Percentiles rank a stretch among this genome's conserved stretches.
These are phyloP conservation scores for Debaryomyces robertsiae DNA, from an alignment of 1,139 yeast genomes.

Conservation along the genomic window DNA sequence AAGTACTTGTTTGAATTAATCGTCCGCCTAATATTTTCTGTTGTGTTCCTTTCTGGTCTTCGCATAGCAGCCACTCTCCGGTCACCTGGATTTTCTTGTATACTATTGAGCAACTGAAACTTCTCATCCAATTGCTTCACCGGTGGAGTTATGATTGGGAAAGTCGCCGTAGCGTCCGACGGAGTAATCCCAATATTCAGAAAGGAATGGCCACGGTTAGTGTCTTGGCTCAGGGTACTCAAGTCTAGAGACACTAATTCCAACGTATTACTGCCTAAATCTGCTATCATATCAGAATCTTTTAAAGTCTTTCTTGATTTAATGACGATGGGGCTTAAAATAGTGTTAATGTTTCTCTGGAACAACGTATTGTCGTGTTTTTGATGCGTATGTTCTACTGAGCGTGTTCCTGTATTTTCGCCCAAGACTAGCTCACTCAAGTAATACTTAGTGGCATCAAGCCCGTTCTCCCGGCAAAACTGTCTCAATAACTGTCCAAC, in stretches of 20 bases:
- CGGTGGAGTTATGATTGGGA: slow-evolving; percentile 32
- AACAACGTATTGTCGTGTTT: slow-evolving; percentile 12
- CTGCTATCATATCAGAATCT: slow-evolving; percentile 26
- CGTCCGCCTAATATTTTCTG: slow-evolving; percentile 10
- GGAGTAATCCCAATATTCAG: slow-evolving; percentile 32
- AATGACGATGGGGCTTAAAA: slow-evolving; percentile 9
- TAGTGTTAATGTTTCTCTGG: slow-evolving; percentile 10
- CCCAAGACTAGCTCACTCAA: slow-evolving; percentile 18
- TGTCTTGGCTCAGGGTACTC: slow-evolving; percentile 11
- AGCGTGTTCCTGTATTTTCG: slow-evolving; percentile 2
- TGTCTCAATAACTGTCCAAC: slow-evolving; percentile 37
- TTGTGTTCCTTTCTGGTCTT: slow-evolving; percentile 11
- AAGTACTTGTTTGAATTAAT: slow-evolving; percentile 31
- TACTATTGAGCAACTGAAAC: slow-evolving; percentile 16
- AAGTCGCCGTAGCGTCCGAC: slow-evolving; percentile 25
- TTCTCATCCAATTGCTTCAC: slow-evolving; percentile 26
- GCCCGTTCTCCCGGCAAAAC: slow-evolving; percentile 33
- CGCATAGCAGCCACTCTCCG: not conserved
- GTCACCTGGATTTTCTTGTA: not conserved
- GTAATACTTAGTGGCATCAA: slow-evolving; percentile 29
- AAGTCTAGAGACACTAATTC: slow-evolving; percentile 23
- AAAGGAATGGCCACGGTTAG: slow-evolving; percentile 13
- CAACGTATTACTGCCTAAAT: slow-evolving; percentile 24
- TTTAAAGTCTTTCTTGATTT: slow-evolving; percentile 15
- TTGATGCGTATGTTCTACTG: not conserved